Conservation (phyloP, 2,329 filamentous ascomycete species). For the Phoma sp. region DNA sequence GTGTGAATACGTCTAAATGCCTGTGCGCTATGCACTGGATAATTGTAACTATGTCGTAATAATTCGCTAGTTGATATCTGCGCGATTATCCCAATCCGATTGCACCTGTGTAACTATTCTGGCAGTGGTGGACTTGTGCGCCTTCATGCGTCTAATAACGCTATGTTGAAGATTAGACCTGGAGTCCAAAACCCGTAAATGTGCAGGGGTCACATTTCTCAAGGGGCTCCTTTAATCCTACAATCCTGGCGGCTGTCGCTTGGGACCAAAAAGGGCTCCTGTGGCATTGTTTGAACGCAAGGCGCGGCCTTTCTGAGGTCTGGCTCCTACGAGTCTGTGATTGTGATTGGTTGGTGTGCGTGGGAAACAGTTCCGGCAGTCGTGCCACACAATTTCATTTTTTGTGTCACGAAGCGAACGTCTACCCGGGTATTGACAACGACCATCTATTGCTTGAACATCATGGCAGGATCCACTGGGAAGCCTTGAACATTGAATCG, state of each 20-base stretch:
- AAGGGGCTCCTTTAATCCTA: constrained; percentile 4
- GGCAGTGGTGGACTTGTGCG: not conserved
- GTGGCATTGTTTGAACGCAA: constrained; percentile 7
- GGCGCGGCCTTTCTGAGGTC: constrained; percentile 2
- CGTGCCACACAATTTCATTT: constrained; percentile 5
- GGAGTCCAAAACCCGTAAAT: not conserved
- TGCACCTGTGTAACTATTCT: constrained; percentile 1
- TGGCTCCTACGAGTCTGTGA: not conserved
- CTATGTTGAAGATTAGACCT: not conserved
- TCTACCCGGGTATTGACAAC: constrained; percentile 2
- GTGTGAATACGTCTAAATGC: not conserved
- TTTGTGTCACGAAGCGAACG: constrained; percentile 9
- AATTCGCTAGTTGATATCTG: not conserved
- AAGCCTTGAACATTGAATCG: constrained; percentile 43
- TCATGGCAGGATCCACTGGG: constrained; percentile 46
- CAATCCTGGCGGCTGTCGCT: not conserved
- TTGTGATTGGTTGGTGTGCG: constrained; percentile 4
- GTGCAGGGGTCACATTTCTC: constrained; percentile 1
- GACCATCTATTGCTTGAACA: constrained; percentile 36
- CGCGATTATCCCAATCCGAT: not conserved
- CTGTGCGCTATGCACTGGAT: constrained; percentile 2
- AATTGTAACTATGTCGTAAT: not conserved
- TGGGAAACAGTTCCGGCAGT: not conserved
- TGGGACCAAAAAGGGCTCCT: not conserved
- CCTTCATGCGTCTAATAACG: constrained; percentile 1